A percentile compares a stretch with the other conserved stretches of the same genome.
Conservation (phyloP, 2,329 filamentous ascomycete species). For the Hymenoscyphus albidus region DNA sequence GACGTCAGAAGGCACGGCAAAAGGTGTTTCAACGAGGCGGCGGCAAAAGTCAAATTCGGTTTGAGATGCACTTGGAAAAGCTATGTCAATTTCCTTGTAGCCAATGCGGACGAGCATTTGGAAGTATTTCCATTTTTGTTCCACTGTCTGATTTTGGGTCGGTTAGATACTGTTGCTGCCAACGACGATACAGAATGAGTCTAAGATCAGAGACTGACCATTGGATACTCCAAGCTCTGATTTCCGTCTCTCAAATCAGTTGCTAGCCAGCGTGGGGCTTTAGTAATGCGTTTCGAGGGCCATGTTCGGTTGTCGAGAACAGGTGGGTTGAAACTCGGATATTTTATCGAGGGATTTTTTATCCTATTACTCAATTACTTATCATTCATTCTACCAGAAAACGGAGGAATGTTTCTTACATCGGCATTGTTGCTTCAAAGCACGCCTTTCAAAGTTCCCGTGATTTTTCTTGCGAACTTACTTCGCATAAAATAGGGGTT, state of each 20-base stretch:
- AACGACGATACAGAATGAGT: too few relatives aligned
- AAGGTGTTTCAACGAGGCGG: constrained; percentile 75
- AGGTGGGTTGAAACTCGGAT: too few relatives aligned
- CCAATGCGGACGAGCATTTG: constrained; percentile 83
- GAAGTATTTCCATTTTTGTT: constrained; percentile 91
- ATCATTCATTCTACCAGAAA: too few relatives aligned
- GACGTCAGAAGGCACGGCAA: constrained; percentile 77
- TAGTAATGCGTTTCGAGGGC: constrained; percentile 53
- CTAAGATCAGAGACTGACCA: constrained; percentile 60
- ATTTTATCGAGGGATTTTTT: too few relatives aligned
- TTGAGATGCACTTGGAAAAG: constrained; percentile 85
- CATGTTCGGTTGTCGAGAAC: constrained; percentile 19
- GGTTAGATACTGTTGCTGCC: too few relatives aligned
- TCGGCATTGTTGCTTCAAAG: too few relatives aligned
- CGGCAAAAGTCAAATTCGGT: constrained; percentile 92
- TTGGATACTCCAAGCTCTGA: constrained; percentile 82
- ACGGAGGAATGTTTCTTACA: too few relatives aligned
- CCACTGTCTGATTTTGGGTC: neutral
- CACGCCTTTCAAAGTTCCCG: too few relatives aligned
- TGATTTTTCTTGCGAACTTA: too few relatives aligned
- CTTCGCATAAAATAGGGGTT: too few relatives aligned
- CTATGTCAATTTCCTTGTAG: constrained; percentile 96
- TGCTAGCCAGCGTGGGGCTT: constrained; percentile 80
- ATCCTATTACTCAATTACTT: too few relatives aligned
- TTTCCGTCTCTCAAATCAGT: constrained; percentile 85